Percentiles rank a stretch among this genome's conserved stretches.
Evolutionary conservation across 495 filamentous ascomycete species (phyloP).

Genomic region (Aspergillus leporis): DNA sequence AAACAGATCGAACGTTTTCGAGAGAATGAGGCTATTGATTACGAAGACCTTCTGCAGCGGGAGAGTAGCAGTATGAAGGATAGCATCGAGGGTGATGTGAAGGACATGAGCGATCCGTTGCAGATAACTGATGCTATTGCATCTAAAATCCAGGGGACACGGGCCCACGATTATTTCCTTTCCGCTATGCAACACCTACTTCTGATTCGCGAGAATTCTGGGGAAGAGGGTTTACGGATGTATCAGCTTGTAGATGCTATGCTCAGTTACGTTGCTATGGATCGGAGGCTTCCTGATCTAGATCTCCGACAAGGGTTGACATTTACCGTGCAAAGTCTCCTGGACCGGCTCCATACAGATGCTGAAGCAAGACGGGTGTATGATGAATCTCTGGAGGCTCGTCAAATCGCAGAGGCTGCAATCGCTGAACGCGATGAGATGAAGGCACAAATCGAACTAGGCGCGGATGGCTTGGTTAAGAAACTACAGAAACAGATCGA

Average conservation of each 20-base stretch:
- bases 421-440: conserved; percentile 97
- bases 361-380: conserved; percentile 87
- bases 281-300: conserved; percentile 91
- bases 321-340: conserved; percentile 91
- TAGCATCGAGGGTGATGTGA: conserved; percentile 84
- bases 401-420: conserved; percentile 91
- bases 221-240: conserved; percentile 90
- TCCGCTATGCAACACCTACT: conserved; percentile 95
- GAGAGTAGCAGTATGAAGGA: conserved; percentile 90
- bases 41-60: conserved; percentile 92
- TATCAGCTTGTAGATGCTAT: conserved; percentile 98
- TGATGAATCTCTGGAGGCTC: conserved; percentile 84
- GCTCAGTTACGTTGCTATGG: conserved; percentile 99
- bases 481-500: conserved; percentile 93
- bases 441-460: conserved; percentile 86
- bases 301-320: conserved; percentile 96
- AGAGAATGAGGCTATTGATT: conserved; percentile 94
- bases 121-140: conserved; percentile 95
- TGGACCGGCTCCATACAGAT: conserved; percentile 96
- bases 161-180: conserved; percentile 92
- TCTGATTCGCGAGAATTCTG: conserved; percentile 88
- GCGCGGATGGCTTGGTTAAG: conserved; percentile 88
- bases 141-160: conserved; percentile 77
- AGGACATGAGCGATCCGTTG: conserved; percentile 89
- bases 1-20: conserved; percentile 96